These are phyloP conservation scores for Davidsoniella eucalypti DNA, from an alignment of 2,329 filamentous ascomycete species.

Conservation along the genomic window DNA sequence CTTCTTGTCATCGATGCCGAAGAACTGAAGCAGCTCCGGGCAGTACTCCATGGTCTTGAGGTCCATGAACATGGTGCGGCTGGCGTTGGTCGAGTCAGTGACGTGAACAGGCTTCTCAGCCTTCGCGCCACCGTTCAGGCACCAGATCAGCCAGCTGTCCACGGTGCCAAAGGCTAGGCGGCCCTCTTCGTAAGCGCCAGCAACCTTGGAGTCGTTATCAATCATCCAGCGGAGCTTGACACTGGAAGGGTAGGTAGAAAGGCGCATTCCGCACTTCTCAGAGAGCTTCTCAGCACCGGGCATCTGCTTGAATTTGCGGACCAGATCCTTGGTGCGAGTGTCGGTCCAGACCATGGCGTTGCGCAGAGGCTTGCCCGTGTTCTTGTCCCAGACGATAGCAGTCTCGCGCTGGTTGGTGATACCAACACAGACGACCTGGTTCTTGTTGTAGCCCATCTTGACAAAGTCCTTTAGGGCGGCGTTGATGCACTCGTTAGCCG, in stretches of 20 bases:
- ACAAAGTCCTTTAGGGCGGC: slow-evolving; percentile 56
- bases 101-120: slow-evolving; percentile 47
- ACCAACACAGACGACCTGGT: slow-evolving; percentile 60
- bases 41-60: slow-evolving; percentile 67
- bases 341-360: slow-evolving; percentile 87
- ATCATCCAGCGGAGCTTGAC: slow-evolving; percentile 77
- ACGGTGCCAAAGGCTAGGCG: slow-evolving; percentile 72
- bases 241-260: slow-evolving; percentile 78
- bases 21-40: slow-evolving; percentile 60
- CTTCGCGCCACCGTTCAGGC: slow-evolving; percentile 57
- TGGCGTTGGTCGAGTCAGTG: slow-evolving; percentile 77
- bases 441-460: slow-evolving; percentile 47
- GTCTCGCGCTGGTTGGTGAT: slow-evolving; percentile 89
- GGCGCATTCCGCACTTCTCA: slow-evolving; percentile 60
- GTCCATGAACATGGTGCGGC: slow-evolving; percentile 90
- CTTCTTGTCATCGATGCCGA: slow-evolving; percentile 52
- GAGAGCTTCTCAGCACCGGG: slow-evolving; percentile 52
- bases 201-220: slow-evolving; percentile 50
- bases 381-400: slow-evolving; percentile 66
- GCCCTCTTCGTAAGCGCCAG: slow-evolving; percentile 58
- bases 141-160: slow-evolving; percentile 76
- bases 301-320: slow-evolving; percentile 56
- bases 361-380: slow-evolving; percentile 63
- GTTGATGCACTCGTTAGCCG: slow-evolving; percentile 67
- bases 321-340: slow-evolving; percentile 55